phyloP scores from a whole-genome alignment of 1,284 basidiomycete genomes.

The Melanopsichium pennsylvanicum region DNA sequence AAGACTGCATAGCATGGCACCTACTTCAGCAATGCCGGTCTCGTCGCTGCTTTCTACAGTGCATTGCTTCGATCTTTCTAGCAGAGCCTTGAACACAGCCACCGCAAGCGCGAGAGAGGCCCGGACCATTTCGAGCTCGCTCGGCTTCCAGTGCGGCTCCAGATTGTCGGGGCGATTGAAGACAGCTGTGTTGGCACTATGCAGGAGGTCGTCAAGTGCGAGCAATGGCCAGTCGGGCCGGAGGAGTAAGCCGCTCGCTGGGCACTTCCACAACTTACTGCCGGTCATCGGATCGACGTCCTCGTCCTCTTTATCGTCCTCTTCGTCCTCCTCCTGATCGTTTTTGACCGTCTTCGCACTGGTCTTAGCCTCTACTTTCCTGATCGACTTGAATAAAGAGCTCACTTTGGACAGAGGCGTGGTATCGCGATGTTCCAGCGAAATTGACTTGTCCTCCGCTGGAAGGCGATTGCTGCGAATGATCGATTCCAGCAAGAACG shows the following conservation, averaged over 20 bases:
- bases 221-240: constrained; percentile 76
- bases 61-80: neutral
- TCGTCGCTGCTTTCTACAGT: too few relatives aligned
- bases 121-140: constrained; percentile 80
- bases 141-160: constrained; percentile 79
- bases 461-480: constrained; percentile 18
- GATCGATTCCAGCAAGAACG: constrained; percentile 22
- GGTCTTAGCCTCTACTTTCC: neutral
- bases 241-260: constrained; percentile 73
- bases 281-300: constrained; percentile 55
- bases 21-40: neutral
- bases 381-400: constrained; percentile 11
- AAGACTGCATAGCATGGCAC: constrained; percentile 20
- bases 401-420: constrained; percentile 18
- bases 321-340: constrained; percentile 58
- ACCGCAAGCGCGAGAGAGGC: constrained; percentile 73
- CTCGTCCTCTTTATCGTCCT: constrained; percentile 27
- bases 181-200: constrained; percentile 53
- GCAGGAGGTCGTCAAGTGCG: constrained; percentile 80
- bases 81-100: constrained; percentile 53
- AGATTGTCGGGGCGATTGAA: constrained; percentile 74
- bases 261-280: constrained; percentile 67
- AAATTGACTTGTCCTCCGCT: neutral
- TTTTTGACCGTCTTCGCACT: constrained; percentile 26
- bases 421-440: constrained; percentile 1